Percentiles rank a stretch among this genome's conserved stretches.
These are phyloP conservation scores for Boletus edulis DNA, from an alignment of 768 basidiomycete species.

Conservation along the genomic window DNA sequence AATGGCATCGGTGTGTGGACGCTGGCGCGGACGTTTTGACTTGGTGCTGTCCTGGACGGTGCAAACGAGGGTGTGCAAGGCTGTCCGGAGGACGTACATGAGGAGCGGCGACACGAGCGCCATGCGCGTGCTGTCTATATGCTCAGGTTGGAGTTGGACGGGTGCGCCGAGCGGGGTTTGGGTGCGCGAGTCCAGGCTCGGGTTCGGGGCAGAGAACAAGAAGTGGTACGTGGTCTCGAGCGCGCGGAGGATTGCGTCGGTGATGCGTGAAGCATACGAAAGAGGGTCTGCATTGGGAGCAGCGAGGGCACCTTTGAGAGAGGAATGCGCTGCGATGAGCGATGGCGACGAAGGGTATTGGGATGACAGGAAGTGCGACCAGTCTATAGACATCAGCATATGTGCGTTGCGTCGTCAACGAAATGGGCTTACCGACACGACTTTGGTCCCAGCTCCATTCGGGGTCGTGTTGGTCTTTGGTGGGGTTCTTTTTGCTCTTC, in stretches of 20 bases:
- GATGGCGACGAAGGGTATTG: constrained; percentile 24
- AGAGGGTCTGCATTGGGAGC: constrained; percentile 4
- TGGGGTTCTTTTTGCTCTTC: constrained; percentile 22
- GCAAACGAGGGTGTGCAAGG: constrained; percentile 17
- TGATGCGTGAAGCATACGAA: constrained; percentile 10
- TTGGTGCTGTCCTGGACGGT: constrained; percentile 7
- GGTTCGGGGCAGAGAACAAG: constrained; percentile 12
- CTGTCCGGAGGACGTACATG: constrained; percentile 18
- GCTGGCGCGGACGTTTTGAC: constrained; percentile 12
- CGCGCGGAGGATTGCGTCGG: constrained; percentile 19
- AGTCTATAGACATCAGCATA: constrained; percentile 12
- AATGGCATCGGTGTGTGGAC: not conserved
- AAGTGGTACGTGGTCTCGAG: constrained; percentile 19
- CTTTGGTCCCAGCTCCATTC: constrained; percentile 23
- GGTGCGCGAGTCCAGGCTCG: not conserved
- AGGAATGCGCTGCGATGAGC: constrained; percentile 18
- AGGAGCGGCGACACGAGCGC: constrained; percentile 24
- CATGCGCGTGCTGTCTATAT: constrained; percentile 18
- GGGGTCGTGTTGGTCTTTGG: constrained; percentile 14
- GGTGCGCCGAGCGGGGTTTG: not conserved
- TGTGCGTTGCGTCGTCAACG: not conserved
- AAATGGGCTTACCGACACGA: constrained; percentile 10
- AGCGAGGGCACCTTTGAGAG: constrained; percentile 20
- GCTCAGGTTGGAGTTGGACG: not conserved
- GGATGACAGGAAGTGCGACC: constrained; percentile 18